Conservation (phyloP, 1,284 basidiomycete species). For the Boletus sp. region DNA sequence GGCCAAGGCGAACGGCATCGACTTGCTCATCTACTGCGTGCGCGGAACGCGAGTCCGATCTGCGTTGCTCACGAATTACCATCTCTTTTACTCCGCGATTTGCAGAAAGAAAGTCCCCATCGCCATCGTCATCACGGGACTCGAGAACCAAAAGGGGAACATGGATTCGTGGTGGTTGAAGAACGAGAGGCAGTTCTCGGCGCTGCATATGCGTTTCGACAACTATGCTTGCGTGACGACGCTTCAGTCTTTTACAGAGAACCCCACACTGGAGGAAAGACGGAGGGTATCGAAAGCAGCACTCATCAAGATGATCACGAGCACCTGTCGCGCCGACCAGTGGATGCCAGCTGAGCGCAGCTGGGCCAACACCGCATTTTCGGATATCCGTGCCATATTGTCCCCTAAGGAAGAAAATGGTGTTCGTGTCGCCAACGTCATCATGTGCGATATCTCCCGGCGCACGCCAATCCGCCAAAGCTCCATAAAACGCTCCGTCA, state of each 20-base stretch:
- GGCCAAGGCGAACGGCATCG: slow-evolving; percentile 11
- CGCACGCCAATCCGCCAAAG: background rate
- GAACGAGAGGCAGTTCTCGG: slow-evolving; percentile 24
- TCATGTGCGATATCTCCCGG: slow-evolving; percentile 25
- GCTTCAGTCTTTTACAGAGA: slow-evolving; percentile 12
- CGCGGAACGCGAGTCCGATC: slow-evolving; percentile 24
- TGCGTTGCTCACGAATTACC: slow-evolving; percentile 27
- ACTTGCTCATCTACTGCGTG: slow-evolving; percentile 30
- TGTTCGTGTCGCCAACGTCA: slow-evolving; percentile 15
- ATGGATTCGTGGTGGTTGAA: slow-evolving; percentile 28
- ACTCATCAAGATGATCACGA: slow-evolving; percentile 19
- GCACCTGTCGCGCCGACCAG: slow-evolving; percentile 17
- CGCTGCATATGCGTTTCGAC: slow-evolving; percentile 24
- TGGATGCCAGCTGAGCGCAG: slow-evolving; percentile 21
- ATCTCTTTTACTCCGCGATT: slow-evolving; percentile 30
- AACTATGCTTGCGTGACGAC: slow-evolving; percentile 30
- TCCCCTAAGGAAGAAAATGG: slow-evolving; percentile 11
- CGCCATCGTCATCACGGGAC: slow-evolving; percentile 30
- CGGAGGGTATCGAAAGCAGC: slow-evolving; percentile 17
- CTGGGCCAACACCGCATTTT: slow-evolving; percentile 20
- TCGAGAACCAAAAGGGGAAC: slow-evolving; percentile 25
- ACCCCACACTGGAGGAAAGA: slow-evolving; percentile 17
- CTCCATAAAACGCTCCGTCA: slow-evolving; percentile 13
- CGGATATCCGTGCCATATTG: slow-evolving; percentile 22
- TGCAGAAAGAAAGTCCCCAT: slow-evolving; percentile 31